These are phyloP conservation scores for Phytophthora kernoviae DNA, from an alignment of 352 stramenopile species.

Conservation along the genomic window DNA sequence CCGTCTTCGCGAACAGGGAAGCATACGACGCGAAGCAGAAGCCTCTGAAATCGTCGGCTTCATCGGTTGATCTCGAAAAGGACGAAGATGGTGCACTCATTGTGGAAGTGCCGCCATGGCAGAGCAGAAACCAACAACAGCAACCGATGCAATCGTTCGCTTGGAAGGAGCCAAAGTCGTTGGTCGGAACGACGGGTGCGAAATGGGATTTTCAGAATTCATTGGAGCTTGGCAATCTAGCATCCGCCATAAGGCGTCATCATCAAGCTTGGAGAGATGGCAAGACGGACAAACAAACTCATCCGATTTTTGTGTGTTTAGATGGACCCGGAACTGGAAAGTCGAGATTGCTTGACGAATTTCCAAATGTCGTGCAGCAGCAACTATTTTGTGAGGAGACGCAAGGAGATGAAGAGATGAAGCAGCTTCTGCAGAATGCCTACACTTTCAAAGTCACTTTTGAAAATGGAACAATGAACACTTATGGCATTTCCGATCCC, in stretches of 20 bases:
- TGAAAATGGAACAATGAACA: slow-evolving; percentile 13
- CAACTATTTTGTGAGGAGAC: not conserved
- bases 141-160: slow-evolving; percentile 10
- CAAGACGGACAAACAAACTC: not conserved
- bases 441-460: slow-evolving; percentile 22
- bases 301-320: slow-evolving; percentile 29
- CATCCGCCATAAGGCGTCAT: slow-evolving; percentile 33
- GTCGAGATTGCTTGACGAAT: slow-evolving; percentile 21
- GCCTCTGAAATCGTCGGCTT: not conserved
- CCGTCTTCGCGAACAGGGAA: not conserved
- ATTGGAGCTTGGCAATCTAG: slow-evolving; percentile 8
- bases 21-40: not conserved
- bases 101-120: not conserved
- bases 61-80: not conserved
- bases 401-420: slow-evolving; percentile 10
- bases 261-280: slow-evolving; percentile 10
- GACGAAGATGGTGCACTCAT: not conserved
- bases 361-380: slow-evolving; percentile 7
- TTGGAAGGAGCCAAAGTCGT: slow-evolving; percentile 18
- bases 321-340: slow-evolving; percentile 16
- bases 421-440: slow-evolving; percentile 8
- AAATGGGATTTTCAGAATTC: slow-evolving; percentile 21
- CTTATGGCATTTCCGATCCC: not conserved
- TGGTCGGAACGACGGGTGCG: slow-evolving; percentile 18
- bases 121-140: no score